A percentile compares a stretch with the other conserved stretches of the same genome.
phyloP scores from a whole-genome alignment of 2,329 filamentous ascomycete genomes.

The Arachnomyces sp. region DNA sequence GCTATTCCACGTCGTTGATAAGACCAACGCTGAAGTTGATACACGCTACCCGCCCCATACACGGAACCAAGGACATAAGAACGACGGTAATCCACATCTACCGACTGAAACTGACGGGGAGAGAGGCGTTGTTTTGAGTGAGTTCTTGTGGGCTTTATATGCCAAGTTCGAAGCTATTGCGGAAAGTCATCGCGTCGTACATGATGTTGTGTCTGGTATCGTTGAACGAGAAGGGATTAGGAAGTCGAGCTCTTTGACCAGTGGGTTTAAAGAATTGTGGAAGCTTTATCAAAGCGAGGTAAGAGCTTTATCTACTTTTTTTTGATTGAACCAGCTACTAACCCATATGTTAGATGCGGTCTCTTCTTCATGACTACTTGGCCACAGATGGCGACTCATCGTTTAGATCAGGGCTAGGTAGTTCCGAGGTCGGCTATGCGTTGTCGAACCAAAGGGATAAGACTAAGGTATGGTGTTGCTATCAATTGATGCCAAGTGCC shows the following conservation, averaged over 20 bases:
- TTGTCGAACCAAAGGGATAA: conserved; percentile 44
- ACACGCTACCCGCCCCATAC: conserved; percentile 82
- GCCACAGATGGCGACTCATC: conserved; percentile 77
- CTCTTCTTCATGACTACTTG: conserved; percentile 88
- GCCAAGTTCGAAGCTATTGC: conserved; percentile 96
- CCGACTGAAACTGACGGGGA: conserved; percentile 66
- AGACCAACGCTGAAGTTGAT: conserved; percentile 89
- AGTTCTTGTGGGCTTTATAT: conserved; percentile 85
- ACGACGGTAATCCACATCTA: conserved; percentile 48
- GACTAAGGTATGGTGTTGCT: conserved; percentile 37
- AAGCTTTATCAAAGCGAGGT: conserved; percentile 91
- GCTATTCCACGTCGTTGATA: conserved; percentile 86
- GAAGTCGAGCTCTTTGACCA: conserved; percentile 61
- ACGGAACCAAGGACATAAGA: conserved; percentile 39
- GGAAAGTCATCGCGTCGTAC: conserved; percentile 86
- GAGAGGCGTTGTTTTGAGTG: conserved; percentile 77
- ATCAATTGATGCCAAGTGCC: not conserved
- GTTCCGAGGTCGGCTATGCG: conserved; percentile 43
- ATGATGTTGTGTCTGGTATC: conserved; percentile 84
- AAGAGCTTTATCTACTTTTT: conserved; percentile 6
- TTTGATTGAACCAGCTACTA: not conserved
- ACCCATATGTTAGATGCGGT: conserved; percentile 55
- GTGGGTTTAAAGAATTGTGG: conserved; percentile 95
- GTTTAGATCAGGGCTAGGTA: conserved; percentile 47
- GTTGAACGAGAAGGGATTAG: conserved; percentile 67